A percentile compares a stretch with the other conserved stretches of the same genome.
These are phyloP conservation scores for Pleurotus citrinopileatus DNA, from an alignment of 768 basidiomycete genomes.

Conservation along the genomic window DNA sequence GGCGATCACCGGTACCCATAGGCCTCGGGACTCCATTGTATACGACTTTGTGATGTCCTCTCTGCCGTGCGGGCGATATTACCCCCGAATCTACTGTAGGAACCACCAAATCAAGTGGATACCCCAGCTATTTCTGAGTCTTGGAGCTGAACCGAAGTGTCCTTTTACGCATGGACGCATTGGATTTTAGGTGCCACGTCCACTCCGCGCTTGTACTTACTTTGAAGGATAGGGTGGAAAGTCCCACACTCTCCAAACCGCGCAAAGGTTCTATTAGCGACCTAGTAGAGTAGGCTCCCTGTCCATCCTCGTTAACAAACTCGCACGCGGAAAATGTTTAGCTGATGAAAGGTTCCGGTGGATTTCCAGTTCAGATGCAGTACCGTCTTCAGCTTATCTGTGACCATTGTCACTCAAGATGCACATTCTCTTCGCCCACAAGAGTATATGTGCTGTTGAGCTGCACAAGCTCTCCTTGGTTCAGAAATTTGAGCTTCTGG, in stretches of 20 bases:
- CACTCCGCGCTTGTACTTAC: conserved; percentile 2
- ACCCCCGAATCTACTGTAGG: too few species aligned
- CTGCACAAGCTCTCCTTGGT: not conserved
- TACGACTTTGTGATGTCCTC: too few species aligned
- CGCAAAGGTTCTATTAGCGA: too few species aligned
- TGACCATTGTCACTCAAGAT: not conserved
- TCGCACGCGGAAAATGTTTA: not conserved
- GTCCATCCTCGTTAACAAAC: not conserved
- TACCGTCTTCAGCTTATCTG: not conserved
- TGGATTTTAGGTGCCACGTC: not conserved
- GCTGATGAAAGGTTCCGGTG: too few species aligned
- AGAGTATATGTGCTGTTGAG: not conserved
- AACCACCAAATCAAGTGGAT: not conserved
- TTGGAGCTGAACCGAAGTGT: not conserved
- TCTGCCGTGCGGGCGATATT: too few species aligned
- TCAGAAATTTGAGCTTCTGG: conserved; percentile 5
- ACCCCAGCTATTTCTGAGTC: too few species aligned
- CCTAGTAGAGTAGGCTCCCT: conserved; percentile 1
- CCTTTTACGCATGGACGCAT: not conserved
- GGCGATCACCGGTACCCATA: not conserved
- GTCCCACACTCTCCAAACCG: not conserved
- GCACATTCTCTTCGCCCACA: not conserved
- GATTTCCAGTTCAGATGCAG: not conserved
- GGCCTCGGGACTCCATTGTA: too few species aligned
- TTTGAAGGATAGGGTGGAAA: not conserved